Evolutionary conservation across 2,329 filamentous ascomycete genomes (phyloP).

Genomic region (Stachybotrys echinatus): DNA sequence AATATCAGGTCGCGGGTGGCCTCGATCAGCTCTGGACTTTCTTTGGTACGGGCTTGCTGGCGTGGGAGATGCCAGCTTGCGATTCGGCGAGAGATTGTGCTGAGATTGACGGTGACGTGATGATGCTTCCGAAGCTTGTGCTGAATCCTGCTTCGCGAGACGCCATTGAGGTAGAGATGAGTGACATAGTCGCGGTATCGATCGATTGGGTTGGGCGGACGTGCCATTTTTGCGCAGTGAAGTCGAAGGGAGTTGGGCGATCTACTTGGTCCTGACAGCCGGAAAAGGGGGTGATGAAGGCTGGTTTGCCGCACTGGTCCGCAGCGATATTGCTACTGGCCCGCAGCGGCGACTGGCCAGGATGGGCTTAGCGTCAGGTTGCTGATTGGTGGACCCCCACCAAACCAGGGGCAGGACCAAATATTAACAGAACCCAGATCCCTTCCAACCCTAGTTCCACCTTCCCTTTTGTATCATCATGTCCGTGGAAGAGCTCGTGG

Average conservation of each 20-base stretch:
- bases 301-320: neutral
- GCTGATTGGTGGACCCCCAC: neutral
- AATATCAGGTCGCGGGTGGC: conserved; percentile 4
- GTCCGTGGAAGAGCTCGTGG: neutral
- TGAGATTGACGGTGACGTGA: conserved; percentile 2
- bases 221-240: conserved; percentile 1
- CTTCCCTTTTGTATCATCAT: neutral
- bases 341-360: neutral
- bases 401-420: neutral
- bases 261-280: neutral
- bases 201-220: conserved; percentile 3
- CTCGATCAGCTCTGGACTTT: conserved; percentile 7
- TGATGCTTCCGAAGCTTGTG: conserved; percentile 5
- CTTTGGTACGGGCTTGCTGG: conserved; percentile 4
- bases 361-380: neutral
- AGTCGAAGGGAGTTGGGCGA: neutral
- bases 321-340: neutral
- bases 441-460: neutral
- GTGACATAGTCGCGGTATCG: conserved; percentile 5
- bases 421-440: conserved; percentile 1
- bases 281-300: neutral
- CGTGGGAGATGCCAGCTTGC: conserved; percentile 3
- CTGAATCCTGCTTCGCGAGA: conserved; percentile 5
- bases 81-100: conserved; percentile 1
- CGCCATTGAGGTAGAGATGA: neutral